Evolutionary conservation across 2,329 filamentous ascomycete species (phyloP), one percentile per base, ranked within the genome.

Genomic region (Epichloe sp.): DNA sequence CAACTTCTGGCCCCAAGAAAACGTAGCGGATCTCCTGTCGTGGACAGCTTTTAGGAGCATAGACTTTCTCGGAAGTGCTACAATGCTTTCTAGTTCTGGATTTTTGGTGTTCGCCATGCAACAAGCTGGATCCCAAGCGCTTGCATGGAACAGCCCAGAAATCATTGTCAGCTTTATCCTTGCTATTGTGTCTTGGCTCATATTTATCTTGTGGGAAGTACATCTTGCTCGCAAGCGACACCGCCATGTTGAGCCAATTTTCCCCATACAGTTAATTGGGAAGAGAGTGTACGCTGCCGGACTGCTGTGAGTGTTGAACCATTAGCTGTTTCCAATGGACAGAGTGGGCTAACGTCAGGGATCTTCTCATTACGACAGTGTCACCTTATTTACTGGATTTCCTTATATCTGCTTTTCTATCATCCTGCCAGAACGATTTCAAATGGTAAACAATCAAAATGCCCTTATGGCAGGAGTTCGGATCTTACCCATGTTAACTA

Each of bases 341-440:
- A 15, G 41, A 19, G n/a, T 21, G 21, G 23, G 35, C 49, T 50
- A 23, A 50, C 23, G n/a, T 41, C 11, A 3, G n/a, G 11, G 11
- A 19, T 31, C 5, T 21, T 8, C 36, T 45, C 26, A 5, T 19
- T 50, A 26, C n/a, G 31, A 4, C 3, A 79, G 76, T 15, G 72
- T 75, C 26, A 80, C 78, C 2, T 64, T 82, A 15, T 67, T 82
- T 17, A 75, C 74, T 0, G 79, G 79, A 2, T 79, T 77, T 48
- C 68, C 74, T 0, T 82, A 80, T 54, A 73, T 83, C 21, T 68
- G 76, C 4, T 68, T 80, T n/a, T 72, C 78, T 12, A 73, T 82
- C 51, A 71, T 75, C 35, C 70, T 83, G 4, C 79, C 80, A 0
- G 76, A 83, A 55, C 68, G 78, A 6, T 78, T 81, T 47, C 79